phyloP scores from a whole-genome alignment of 176 grass and related monocot species.

The Raddia guianensis region DNA sequence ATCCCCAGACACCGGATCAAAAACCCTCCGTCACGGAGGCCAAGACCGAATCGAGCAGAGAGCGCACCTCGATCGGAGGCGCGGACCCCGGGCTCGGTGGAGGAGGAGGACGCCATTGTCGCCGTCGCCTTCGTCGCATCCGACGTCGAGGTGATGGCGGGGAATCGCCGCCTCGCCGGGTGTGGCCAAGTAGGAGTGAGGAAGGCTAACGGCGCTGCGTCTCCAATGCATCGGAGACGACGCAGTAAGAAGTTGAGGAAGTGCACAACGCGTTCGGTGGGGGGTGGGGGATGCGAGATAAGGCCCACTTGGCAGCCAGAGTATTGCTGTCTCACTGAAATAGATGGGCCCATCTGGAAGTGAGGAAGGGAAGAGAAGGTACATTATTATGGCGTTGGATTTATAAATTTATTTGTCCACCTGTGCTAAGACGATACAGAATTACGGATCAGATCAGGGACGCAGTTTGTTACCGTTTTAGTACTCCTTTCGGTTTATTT shows the following conservation, averaged over 20 bases:
- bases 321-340: background rate
- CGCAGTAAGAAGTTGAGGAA: constrained; percentile 27
- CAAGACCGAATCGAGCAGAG: constrained; percentile 3
- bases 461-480: no score
- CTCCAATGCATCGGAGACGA: constrained; percentile 18
- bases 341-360: constrained; percentile 17
- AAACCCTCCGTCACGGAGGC: background rate
- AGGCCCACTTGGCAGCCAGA: constrained; percentile 33
- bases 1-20: constrained; percentile 34
- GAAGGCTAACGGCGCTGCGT: constrained; percentile 31
- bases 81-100: constrained; percentile 47
- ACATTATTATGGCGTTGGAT: background rate
- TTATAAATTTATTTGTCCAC: no score
- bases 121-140: constrained; percentile 45
- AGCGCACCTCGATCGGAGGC: constrained; percentile 67
- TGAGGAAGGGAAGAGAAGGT: background rate
- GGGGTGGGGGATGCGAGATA: background rate
- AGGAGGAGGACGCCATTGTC: constrained; percentile 53
- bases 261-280: background rate
- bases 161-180: background rate
- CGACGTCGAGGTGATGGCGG: constrained; percentile 9
- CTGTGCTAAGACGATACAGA: no score
- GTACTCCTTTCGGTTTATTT: no score
- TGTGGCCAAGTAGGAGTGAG: background rate
- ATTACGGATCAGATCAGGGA: no score